Conservation (phyloP, 345 rosid genomes). For the Eutrema yunnanense region DNA sequence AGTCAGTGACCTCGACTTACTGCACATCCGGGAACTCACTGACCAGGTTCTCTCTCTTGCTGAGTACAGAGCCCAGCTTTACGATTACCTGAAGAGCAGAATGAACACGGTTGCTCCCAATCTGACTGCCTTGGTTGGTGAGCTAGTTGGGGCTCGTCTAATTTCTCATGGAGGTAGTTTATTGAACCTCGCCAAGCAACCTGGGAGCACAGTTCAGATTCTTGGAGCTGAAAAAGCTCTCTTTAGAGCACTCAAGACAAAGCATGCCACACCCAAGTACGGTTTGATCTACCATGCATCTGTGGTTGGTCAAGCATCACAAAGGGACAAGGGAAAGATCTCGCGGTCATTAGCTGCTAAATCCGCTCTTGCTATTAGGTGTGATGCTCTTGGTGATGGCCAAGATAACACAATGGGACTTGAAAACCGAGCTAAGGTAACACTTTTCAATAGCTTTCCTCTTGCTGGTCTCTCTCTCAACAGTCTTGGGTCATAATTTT, state of each 20-base stretch:
- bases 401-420: constrained; percentile 66
- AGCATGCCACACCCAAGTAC: constrained; percentile 77
- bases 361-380: constrained; percentile 58
- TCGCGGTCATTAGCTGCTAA: constrained; percentile 76
- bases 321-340: constrained; percentile 73
- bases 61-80: constrained; percentile 75
- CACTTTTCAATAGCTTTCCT: neutral
- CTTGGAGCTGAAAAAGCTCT: constrained; percentile 82
- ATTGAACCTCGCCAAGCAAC: constrained; percentile 73
- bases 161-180: constrained; percentile 80
- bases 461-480: neutral
- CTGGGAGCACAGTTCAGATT: constrained; percentile 75
- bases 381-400: constrained; percentile 73
- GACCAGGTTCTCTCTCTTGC: constrained; percentile 67
- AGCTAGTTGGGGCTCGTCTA: constrained; percentile 78
- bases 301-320: constrained; percentile 69
- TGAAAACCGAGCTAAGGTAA: constrained; percentile 67
- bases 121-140: constrained; percentile 77
- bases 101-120: constrained; percentile 78
- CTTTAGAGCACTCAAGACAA: constrained; percentile 79
- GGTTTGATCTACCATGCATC: constrained; percentile 85
- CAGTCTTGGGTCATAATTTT: neutral
- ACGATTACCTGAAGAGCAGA: constrained; percentile 68
- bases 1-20: constrained; percentile 65
- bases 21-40: constrained; percentile 64